These are phyloP conservation scores for Plasmodium vivax DNA, from an alignment of 169 alveolate species.

Conservation along the genomic window DNA sequence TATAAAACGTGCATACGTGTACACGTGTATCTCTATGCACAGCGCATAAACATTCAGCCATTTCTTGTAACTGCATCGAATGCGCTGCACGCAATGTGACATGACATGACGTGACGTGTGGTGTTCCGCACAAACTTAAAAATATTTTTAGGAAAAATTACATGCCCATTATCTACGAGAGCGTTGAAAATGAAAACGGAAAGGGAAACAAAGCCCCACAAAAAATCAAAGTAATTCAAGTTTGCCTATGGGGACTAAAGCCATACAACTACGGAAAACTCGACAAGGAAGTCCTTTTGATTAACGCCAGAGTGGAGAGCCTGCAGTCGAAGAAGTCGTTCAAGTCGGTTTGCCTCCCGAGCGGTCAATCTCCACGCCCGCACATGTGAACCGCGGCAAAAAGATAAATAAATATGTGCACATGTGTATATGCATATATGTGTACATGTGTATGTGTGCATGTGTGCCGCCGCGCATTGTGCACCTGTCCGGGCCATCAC, in stretches of 20 bases:
- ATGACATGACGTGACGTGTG: not conserved
- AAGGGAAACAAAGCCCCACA: not conserved
- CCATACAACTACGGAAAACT: constrained; percentile 21
- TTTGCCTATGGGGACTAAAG: constrained; percentile 41
- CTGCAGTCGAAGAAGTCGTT: constrained; percentile 38
- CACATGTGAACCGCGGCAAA: not conserved
- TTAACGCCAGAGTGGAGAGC: constrained; percentile 40
- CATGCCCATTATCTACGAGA: constrained; percentile 39
- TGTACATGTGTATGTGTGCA: constrained; percentile 11
- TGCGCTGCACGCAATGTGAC: not conserved
- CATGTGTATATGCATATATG: not conserved
- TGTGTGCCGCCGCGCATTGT: not conserved
- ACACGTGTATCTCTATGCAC: not conserved
- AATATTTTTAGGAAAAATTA: constrained; percentile 31
- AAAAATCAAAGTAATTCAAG: constrained; percentile 17
- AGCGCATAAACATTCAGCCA: not conserved
- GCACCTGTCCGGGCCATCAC: not conserved
- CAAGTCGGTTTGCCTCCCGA: constrained; percentile 1
- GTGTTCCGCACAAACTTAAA: not conserved
- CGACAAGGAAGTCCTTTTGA: constrained; percentile 22
- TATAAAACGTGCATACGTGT: not conserved
- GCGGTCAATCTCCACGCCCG: not conserved
- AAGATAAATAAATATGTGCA: not conserved
- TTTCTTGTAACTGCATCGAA: not conserved
- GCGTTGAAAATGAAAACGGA: constrained; percentile 23